phyloP scores from a whole-genome alignment of 371 early-diverging fungal species.

The Mucor sp. region DNA sequence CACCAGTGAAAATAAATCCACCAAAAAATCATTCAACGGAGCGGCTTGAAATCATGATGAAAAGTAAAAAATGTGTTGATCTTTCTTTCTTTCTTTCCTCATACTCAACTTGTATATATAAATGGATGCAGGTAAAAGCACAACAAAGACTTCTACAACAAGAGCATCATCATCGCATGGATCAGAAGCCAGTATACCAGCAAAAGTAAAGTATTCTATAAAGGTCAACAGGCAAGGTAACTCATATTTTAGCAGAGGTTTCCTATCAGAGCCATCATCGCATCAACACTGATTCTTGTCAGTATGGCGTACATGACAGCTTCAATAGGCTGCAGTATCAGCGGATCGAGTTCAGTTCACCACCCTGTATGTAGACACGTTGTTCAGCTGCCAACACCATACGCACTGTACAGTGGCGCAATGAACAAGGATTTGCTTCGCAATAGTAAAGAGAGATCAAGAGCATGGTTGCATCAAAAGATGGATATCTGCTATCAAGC shows the following conservation, averaged over 20 bases:
- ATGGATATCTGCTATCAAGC: not conserved
- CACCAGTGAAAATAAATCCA: not conserved
- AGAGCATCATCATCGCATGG: not conserved
- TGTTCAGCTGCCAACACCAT: not conserved
- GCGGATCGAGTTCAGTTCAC: not conserved
- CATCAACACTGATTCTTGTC: not conserved
- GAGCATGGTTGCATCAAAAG: not conserved
- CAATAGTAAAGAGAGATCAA: not conserved
- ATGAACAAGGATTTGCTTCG: not conserved
- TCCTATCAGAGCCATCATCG: not conserved
- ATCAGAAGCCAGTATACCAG: not conserved
- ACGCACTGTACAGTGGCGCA: not conserved
- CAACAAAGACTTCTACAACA: not conserved
- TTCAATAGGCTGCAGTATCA: not conserved
- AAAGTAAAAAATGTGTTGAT: not conserved
- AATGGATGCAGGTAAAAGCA: not conserved
- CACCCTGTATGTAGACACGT: not conserved
- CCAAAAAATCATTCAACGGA: slow-evolving; percentile 6
- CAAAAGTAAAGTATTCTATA: not conserved
- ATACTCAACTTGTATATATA: not conserved
- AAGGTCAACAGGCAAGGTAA: not conserved
- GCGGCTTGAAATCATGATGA: not conserved
- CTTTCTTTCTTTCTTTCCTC: not conserved
- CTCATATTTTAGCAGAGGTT: not conserved
- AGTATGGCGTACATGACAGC: not conserved